Base-by-base conservation (phyloP, 2,329 filamentous ascomycete genomes). In the Aspergillus fijiensis region DNA sequence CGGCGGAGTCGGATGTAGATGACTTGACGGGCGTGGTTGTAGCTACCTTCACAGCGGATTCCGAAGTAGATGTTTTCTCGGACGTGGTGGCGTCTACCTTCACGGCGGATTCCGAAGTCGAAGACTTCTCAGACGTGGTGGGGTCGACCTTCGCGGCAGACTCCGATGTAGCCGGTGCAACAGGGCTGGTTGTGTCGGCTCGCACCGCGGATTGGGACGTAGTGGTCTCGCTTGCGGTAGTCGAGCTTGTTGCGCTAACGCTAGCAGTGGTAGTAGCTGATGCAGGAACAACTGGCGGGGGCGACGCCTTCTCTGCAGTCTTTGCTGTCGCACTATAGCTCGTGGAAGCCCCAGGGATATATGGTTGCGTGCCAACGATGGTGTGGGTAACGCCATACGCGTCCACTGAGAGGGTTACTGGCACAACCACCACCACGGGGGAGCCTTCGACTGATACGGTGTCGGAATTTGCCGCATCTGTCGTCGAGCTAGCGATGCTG, bases 311-410 rank as follows among this genome's bases (percentile, higher is more conserved):
- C 29, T 51, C 23, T 4, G 57, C 49, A 16, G 25, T n/a, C 53
- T 62, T 54, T 51, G 54, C 29, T 21, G 57, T 59, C 11, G 60
- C 55, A 21, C 59, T 62, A 14, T 60, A 61, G n/a, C 60, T 55
- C 2, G 63, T 67, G 12, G 59, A 47, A 31, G 62, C 60, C 48
- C 60, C 62, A 12, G 53, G 31, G 27, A 52, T 50, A 12, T 51
- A 60, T 19, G 60, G 54, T n/a, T 57, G 51, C 25, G 60, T 61
- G 14, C 60, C 60, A 5, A 66, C 63, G 29, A 70, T 63, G 4
- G 68, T 68, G 51, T 69, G 63, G 16, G 70, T 68, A 19, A 66
- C 58, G n/a, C 66, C 67, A 33, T 67, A 58, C 14, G 55, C 55
- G n/a, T 69, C 64, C 21, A 70, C 60, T 7, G 68, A 65, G n/a